A percentile compares a stretch with the other conserved stretches of the same genome.
Conservation (phyloP, 192 early-diverging fungal genomes). For the Piromyces sp. region DNA sequence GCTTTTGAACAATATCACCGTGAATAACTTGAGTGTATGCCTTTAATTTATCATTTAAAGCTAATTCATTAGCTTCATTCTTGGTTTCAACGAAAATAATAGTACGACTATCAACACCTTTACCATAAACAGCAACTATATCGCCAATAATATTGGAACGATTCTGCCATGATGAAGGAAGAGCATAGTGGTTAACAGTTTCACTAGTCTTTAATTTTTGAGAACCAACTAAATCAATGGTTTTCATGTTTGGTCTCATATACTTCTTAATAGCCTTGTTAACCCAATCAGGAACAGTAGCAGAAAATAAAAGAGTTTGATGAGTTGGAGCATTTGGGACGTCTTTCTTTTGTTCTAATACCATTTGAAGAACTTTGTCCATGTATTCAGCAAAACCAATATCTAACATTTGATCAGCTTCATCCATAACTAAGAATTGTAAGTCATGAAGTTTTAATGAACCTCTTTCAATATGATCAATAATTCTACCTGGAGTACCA, state of each 20-base stretch:
- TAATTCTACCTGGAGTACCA: conserved; percentile 2
- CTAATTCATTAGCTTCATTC: conserved; percentile 68
- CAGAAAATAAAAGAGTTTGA: conserved; percentile 71
- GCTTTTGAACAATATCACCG: conserved; percentile 66
- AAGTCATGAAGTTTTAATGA: conserved; percentile 50
- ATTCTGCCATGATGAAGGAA: conserved; percentile 74
- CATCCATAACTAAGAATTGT: conserved; percentile 1
- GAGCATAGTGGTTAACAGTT: conserved; percentile 67
- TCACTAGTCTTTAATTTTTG: conserved; percentile 78
- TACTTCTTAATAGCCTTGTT: conserved; percentile 30
- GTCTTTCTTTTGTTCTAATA: conserved; percentile 58
- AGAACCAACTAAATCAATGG: conserved; percentile 66
- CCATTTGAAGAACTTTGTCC: conserved; percentile 53
- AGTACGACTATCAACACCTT: conserved; percentile 36
- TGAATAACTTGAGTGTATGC: conserved; percentile 64
- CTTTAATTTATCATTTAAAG: conserved; percentile 54
- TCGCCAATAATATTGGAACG: conserved; percentile 83
- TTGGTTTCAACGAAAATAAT: conserved; percentile 95
- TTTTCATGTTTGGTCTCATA: conserved; percentile 35
- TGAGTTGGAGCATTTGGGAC: conserved; percentile 9
- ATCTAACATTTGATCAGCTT: conserved; percentile 18
- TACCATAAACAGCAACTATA: conserved; percentile 78
- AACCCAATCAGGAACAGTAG: conserved; percentile 69
- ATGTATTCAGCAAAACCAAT: conserved; percentile 71
- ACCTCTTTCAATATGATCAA: conserved; percentile 59